Conservation (phyloP, 2,329 filamentous ascomycete species). For the Microsporum audouinii region DNA sequence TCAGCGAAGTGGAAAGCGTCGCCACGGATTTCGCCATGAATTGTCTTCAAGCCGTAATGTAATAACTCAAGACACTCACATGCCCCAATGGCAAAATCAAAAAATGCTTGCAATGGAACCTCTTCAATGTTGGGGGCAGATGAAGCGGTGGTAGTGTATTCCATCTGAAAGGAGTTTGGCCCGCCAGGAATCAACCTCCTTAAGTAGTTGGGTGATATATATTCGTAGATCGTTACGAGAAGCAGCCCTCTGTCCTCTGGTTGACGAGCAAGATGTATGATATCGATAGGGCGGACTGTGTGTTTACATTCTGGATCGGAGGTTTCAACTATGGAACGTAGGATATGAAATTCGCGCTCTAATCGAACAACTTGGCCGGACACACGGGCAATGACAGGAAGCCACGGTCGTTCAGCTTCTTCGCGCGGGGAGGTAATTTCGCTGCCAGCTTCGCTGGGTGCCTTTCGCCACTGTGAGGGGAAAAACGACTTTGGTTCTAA, state of each 20-base stretch:
- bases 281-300: slow-evolving; percentile 69
- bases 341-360: slow-evolving; percentile 77
- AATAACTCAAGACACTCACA: slow-evolving; percentile 76
- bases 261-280: slow-evolving; percentile 58
- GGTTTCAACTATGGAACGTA: slow-evolving; percentile 57
- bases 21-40: slow-evolving; percentile 81
- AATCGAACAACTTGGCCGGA: slow-evolving; percentile 73
- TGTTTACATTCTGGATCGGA: slow-evolving; percentile 63
- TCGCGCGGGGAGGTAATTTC: slow-evolving; percentile 31
- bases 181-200: slow-evolving; percentile 63
- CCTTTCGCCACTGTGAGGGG: slow-evolving; percentile 38
- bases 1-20: slow-evolving; percentile 82
- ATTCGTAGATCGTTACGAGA: slow-evolving; percentile 69
- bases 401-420: slow-evolving; percentile 36
- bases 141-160: slow-evolving; percentile 27
- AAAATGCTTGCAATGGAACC: slow-evolving; percentile 62
- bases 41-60: slow-evolving; percentile 75
- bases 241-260: slow-evolving; percentile 60
- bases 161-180: slow-evolving; percentile 57
- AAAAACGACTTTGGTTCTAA: slow-evolving; percentile 31
- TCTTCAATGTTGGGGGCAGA: slow-evolving; percentile 17
- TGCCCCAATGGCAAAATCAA: slow-evolving; percentile 85
- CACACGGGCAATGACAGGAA: slow-evolving; percentile 65
- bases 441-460: slow-evolving; percentile 41
- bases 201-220: slow-evolving; percentile 63